phyloP scores from a whole-genome alignment of 208 protist genomes.

The Wallacemonas collosoma region DNA sequence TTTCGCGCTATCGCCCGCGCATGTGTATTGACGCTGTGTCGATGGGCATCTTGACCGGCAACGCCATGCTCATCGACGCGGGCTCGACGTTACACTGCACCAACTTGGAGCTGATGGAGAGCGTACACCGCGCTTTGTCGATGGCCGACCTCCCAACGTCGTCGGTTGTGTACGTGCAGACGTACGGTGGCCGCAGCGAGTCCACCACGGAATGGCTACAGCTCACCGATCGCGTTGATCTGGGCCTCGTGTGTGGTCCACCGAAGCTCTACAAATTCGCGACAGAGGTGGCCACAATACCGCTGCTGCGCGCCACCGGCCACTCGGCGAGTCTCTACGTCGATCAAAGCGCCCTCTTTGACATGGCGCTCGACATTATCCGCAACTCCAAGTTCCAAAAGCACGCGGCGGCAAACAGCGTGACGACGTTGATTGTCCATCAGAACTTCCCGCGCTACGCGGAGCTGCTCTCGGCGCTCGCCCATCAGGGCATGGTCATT shows the following conservation, averaged over 20 bases:
- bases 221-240: conserved; percentile 42
- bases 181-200: conserved; percentile 34
- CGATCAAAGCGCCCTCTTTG: conserved; percentile 56
- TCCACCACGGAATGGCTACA: conserved; percentile 45
- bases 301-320: conserved; percentile 49
- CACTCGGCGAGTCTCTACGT: conserved; percentile 58
- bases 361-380: conserved; percentile 45
- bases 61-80: conserved; percentile 55
- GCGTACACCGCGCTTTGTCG: conserved; percentile 33
- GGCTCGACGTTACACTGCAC: conserved; percentile 45
- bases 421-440: conserved; percentile 54
- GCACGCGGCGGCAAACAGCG: conserved; percentile 44
- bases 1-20: conserved; percentile 57
- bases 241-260: conserved; percentile 56
- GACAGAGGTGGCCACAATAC: conserved; percentile 37
- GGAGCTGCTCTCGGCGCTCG: conserved; percentile 52
- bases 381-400: conserved; percentile 58
- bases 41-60: conserved; percentile 57
- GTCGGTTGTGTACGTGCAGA: conserved; percentile 49
- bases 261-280: conserved; percentile 56
- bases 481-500: conserved; percentile 30
- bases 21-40: conserved; percentile 50
- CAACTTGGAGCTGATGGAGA: conserved; percentile 38
- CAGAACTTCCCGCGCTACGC: conserved; percentile 45
- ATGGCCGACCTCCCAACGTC: conserved; percentile 34